These are phyloP conservation scores for Penicillium atrosanguineum DNA, from an alignment of 495 filamentous ascomycete genomes.

Conservation along the genomic window DNA sequence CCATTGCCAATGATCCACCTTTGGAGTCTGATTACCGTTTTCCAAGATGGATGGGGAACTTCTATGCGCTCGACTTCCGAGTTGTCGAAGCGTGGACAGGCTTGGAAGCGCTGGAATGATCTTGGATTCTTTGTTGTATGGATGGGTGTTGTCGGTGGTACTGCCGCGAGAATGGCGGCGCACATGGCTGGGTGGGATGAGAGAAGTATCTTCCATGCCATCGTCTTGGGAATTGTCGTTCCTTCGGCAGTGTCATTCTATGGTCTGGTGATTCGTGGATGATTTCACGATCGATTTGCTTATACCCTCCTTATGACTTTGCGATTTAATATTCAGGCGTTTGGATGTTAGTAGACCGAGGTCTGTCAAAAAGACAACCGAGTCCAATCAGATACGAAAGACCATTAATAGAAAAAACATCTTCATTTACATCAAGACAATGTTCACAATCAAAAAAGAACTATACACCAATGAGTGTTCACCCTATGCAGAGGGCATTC, in stretches of 20 bases:
- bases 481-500: neutral
- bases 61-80: conserved; percentile 25
- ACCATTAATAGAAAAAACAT: neutral
- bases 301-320: neutral
- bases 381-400: neutral
- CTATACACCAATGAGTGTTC: conserved; percentile 3
- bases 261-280: conserved; percentile 18
- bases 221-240: conserved; percentile 14
- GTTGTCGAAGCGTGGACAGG: conserved; percentile 16
- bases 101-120: conserved; percentile 25
- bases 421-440: neutral
- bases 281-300: neutral
- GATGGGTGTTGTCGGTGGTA: conserved; percentile 28
- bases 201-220: conserved; percentile 7
- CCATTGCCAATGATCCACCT: conserved; percentile 31
- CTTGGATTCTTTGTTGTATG: conserved; percentile 29
- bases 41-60: conserved; percentile 34
- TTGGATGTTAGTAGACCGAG: neutral
- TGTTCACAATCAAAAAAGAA: neutral
- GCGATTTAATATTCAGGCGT: no score
- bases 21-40: conserved; percentile 30
- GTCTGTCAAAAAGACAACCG: neutral
- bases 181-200: conserved; percentile 16
- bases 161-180: conserved; percentile 12
- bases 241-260: conserved; percentile 20